Conservation (phyloP, 345 rosid genomes). For the Bretschneidera sinensis region DNA sequence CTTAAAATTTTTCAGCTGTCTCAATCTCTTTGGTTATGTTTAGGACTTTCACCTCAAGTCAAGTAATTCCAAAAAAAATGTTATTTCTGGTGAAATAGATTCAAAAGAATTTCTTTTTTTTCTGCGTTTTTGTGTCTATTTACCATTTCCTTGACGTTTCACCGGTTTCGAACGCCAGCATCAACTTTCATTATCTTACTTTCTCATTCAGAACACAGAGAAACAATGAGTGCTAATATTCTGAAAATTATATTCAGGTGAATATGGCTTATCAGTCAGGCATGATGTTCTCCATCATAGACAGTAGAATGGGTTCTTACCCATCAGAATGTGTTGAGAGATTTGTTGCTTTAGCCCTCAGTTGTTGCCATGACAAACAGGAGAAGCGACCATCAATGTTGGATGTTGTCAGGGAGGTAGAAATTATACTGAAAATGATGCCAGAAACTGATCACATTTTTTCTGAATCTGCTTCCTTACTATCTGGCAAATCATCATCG, state of each 20-base stretch:
- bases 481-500: constrained; percentile 32
- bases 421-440: constrained; percentile 45
- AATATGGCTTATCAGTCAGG: constrained; percentile 46
- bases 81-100: too few species aligned
- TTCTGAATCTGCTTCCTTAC: constrained; percentile 28
- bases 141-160: too few species aligned
- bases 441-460: constrained; percentile 32
- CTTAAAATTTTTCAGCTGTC: too few species aligned
- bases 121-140: too few species aligned
- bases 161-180: too few species aligned
- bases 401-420: constrained; percentile 75
- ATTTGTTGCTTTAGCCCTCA: constrained; percentile 52
- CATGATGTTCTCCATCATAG: constrained; percentile 53
- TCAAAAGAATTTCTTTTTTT: too few species aligned
- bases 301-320: constrained; percentile 78
- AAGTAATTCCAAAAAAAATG: too few species aligned
- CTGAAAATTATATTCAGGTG: constrained; percentile 62
- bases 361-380: constrained; percentile 61
- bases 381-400: constrained; percentile 67
- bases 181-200: too few species aligned
- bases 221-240: too few species aligned
- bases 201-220: too few species aligned
- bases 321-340: constrained; percentile 62
- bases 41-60: too few species aligned
- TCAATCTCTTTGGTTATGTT: too few species aligned